A percentile compares a stretch with the other conserved stretches of the same genome.
phyloP scores from a whole-genome alignment of 192 early-diverging fungal species.

The Backusella macrospora region DNA sequence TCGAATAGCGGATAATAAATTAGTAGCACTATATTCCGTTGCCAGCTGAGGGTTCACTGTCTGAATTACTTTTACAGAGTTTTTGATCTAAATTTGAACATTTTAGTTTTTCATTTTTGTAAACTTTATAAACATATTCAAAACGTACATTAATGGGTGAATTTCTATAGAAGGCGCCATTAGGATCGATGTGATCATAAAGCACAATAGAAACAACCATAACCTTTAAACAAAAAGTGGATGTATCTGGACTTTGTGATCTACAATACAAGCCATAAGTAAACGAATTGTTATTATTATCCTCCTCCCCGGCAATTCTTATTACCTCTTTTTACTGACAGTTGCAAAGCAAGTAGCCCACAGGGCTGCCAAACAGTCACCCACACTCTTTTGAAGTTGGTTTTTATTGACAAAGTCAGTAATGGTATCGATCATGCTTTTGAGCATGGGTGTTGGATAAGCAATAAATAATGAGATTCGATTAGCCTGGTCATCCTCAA shows the following conservation, averaged over 20 bases:
- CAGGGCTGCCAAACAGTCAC: slow-evolving; percentile 76
- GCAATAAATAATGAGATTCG: slow-evolving; percentile 97
- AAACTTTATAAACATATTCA: slow-evolving; percentile 14
- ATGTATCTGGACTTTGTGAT: slow-evolving; percentile 58
- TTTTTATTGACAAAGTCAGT: slow-evolving; percentile 64
- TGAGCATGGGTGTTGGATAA: slow-evolving; percentile 92
- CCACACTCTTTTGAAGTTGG: slow-evolving; percentile 52
- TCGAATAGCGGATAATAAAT: slow-evolving; percentile 72
- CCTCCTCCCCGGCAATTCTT: not conserved
- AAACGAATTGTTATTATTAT: not conserved
- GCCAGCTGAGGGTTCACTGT: slow-evolving; percentile 35
- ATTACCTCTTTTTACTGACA: slow-evolving; percentile 67
- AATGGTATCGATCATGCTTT: slow-evolving; percentile 81
- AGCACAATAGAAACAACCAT: slow-evolving; percentile 90
- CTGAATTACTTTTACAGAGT: slow-evolving; percentile 43
- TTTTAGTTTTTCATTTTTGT: not conserved
- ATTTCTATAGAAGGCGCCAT: slow-evolving; percentile 74
- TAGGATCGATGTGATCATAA: slow-evolving; percentile 87
- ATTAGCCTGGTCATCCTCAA: slow-evolving; percentile 88
- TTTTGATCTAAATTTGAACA: slow-evolving; percentile 33
- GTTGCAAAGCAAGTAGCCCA: slow-evolving; percentile 78
- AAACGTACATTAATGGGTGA: slow-evolving; percentile 81
- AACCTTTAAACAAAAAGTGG: slow-evolving; percentile 81
- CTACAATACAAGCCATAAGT: slow-evolving; percentile 35
- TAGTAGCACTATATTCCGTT: slow-evolving; percentile 43